Evolutionary conservation across 495 filamentous ascomycete species (phyloP).

Genomic region (Penicillium canariense): DNA sequence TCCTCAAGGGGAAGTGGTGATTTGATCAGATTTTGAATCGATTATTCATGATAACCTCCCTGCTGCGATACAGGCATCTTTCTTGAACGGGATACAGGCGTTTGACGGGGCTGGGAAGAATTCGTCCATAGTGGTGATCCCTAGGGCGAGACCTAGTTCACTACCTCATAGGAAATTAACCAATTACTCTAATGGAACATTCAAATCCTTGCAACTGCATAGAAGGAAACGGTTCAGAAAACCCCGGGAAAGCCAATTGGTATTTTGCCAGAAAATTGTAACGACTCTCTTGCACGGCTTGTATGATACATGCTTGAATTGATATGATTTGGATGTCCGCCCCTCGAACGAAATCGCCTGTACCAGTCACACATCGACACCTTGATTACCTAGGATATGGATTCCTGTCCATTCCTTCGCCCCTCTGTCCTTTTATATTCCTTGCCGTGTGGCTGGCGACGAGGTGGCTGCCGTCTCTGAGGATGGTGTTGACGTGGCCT

Average conservation of each 20-base stretch:
- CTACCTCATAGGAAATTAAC: too few species aligned
- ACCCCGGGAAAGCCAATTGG: constrained; percentile 1
- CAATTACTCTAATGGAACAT: neutral
- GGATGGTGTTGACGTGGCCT: constrained; percentile 9
- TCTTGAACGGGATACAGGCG: neutral
- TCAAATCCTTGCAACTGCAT: neutral
- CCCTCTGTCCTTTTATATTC: neutral
- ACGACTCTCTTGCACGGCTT: neutral
- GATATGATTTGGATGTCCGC: neutral
- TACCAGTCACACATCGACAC: neutral
- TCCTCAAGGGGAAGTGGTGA: neutral
- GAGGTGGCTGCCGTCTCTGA: constrained; percentile 6
- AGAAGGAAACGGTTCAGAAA: neutral
- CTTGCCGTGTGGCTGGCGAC: neutral
- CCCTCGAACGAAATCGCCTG: neutral
- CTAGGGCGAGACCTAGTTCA: too few species aligned
- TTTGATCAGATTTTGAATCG: neutral
- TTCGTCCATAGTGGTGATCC: too few species aligned
- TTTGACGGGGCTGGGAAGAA: neutral
- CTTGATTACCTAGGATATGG: neutral
- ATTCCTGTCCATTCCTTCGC: constrained; percentile 3
- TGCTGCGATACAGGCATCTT: neutral
- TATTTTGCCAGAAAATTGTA: constrained; percentile 2
- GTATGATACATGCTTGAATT: constrained; percentile 14
- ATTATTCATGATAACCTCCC: neutral